Evolutionary conservation across 2,329 filamentous ascomycete species (phyloP).

Genomic region (Metarhizium robertsii): DNA sequence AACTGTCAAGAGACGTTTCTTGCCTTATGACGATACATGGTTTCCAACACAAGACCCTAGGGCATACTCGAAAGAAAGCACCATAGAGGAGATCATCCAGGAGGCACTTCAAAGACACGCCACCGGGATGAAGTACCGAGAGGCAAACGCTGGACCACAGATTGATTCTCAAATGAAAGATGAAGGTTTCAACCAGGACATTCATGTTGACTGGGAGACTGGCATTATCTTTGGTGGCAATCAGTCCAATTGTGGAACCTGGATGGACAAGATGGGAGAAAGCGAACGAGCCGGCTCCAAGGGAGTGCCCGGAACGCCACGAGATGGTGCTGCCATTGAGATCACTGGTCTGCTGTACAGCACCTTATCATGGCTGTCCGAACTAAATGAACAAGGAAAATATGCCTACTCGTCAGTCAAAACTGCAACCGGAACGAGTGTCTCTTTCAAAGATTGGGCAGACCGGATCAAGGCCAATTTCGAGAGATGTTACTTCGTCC

Average conservation of each 20-base stretch:
- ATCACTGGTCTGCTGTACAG: slow-evolving; percentile 93
- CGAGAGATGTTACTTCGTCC: slow-evolving; percentile 86
- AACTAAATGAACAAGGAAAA: slow-evolving; percentile 56
- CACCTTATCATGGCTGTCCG: slow-evolving; percentile 68
- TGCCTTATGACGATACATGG: slow-evolving; percentile 94
- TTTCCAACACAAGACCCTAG: slow-evolving; percentile 73
- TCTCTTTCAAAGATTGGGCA: slow-evolving; percentile 75
- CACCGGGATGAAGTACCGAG: slow-evolving; percentile 79
- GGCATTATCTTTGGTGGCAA: slow-evolving; percentile 92
- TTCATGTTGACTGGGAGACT: slow-evolving; percentile 81
- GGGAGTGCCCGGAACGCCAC: slow-evolving; percentile 89
- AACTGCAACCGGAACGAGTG: slow-evolving; percentile 45
- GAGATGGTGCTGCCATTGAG: slow-evolving; percentile 90
- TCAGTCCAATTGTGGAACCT: slow-evolving; percentile 91
- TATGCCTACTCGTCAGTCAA: slow-evolving; percentile 69
- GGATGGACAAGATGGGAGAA: slow-evolving; percentile 99
- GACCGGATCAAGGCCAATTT: slow-evolving; percentile 73
- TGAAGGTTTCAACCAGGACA: slow-evolving; percentile 85
- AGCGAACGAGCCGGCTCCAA: slow-evolving; percentile 84
- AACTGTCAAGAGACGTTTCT: slow-evolving; percentile 72
- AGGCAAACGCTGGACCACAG: slow-evolving; percentile 82
- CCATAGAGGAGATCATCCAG: slow-evolving; percentile 82
- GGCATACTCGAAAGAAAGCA: slow-evolving; percentile 77
- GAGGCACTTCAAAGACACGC: slow-evolving; percentile 91
- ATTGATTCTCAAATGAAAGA: slow-evolving; percentile 91